Evolutionary conservation across 371 early-diverging fungal genomes (phyloP).

Genomic region (Mucor lusitanicus): DNA sequence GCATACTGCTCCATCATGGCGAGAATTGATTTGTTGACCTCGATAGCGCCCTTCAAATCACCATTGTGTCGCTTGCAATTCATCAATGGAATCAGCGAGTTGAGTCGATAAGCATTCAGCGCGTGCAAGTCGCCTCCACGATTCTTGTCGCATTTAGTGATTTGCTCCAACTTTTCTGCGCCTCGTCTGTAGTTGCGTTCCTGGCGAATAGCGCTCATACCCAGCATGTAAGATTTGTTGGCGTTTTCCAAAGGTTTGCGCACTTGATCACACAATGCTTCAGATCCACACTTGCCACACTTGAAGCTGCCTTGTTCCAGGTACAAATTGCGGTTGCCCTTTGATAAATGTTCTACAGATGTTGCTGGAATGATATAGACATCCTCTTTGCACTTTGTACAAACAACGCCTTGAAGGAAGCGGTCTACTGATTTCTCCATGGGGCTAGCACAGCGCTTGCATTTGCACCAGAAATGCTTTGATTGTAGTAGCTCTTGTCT

Average conservation of each 20-base stretch:
- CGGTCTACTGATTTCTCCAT: slow-evolving; percentile 69
- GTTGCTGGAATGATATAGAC: slow-evolving; percentile 67
- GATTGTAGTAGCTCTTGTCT: slow-evolving; percentile 60
- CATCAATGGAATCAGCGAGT: slow-evolving; percentile 61
- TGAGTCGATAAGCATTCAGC: slow-evolving; percentile 47
- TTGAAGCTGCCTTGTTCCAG: slow-evolving; percentile 35
- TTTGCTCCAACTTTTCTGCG: slow-evolving; percentile 24
- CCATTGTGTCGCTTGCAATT: slow-evolving; percentile 51
- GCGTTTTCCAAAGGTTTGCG: slow-evolving; percentile 44
- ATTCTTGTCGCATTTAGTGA: slow-evolving; percentile 10
- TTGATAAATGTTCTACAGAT: slow-evolving; percentile 28
- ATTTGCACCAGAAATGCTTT: slow-evolving; percentile 77
- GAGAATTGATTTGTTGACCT: slow-evolving; percentile 55
- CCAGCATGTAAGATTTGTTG: slow-evolving; percentile 28
- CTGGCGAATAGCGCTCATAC: slow-evolving; percentile 33
- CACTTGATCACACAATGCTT: slow-evolving; percentile 32
- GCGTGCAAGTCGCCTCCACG: slow-evolving; percentile 30
- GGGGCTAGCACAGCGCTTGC: slow-evolving; percentile 62
- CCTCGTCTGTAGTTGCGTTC: slow-evolving; percentile 37
- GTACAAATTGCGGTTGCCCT: slow-evolving; percentile 9
- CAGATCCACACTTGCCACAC: slow-evolving; percentile 54
- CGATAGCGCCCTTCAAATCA: slow-evolving; percentile 58
- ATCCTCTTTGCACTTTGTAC: slow-evolving; percentile 58
- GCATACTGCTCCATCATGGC: slow-evolving; percentile 38
- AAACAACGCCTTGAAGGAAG: slow-evolving; percentile 67